Evolutionary conservation across 2,329 filamentous ascomycete species (phyloP), one percentile per base, ranked within the genome.

Genomic region (Fonsecaea erecta): DNA sequence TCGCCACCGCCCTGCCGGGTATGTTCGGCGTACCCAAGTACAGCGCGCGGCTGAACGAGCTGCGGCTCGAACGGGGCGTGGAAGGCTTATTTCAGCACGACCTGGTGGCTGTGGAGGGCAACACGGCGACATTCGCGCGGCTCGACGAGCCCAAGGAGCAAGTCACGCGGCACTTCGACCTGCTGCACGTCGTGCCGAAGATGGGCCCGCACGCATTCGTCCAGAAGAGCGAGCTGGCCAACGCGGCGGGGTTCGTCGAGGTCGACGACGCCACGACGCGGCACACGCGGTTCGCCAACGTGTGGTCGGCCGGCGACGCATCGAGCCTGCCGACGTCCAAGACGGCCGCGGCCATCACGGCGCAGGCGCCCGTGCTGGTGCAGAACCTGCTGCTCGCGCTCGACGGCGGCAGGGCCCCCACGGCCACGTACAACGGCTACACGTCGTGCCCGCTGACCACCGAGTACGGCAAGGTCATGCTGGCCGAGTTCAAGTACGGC

Each of bases 51-150:
- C 80, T 87, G 1, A 83, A 87, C 65, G 75, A 81, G 68, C 75
- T 87, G 71, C 81, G 85, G 2, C 72, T 80, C 72, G 80, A 86
- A 72, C 75, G 85, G 9, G 81, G 81, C 2, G 85, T 87, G 1
- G 85, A 87, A 72, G 85, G 82, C 0, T 76, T 86, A 16, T 87
- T 87, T 74, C 78, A 83, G 71, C 85, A 87, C 66, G 95, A 99
- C 75, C 82, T 98, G 12, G 83, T 97, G 62, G 90, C 86, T 56
- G 88, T 96, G 65, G 85, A 92, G 63, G 93, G 92, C 64, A 87
- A 91, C 68, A 84, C 96, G 21, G 85, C 85, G 0, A 80, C 77
- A 0, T 86, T 87, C 70, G 77, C 79, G 3, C 76, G 75, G 1
- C 77, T 79, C 0, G 77, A 80, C 11, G 80, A 80, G 5, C n/a